Evolutionary conservation across 192 early-diverging fungal genomes (phyloP).

Genomic region (Rhizoclosmatium sp.): DNA sequence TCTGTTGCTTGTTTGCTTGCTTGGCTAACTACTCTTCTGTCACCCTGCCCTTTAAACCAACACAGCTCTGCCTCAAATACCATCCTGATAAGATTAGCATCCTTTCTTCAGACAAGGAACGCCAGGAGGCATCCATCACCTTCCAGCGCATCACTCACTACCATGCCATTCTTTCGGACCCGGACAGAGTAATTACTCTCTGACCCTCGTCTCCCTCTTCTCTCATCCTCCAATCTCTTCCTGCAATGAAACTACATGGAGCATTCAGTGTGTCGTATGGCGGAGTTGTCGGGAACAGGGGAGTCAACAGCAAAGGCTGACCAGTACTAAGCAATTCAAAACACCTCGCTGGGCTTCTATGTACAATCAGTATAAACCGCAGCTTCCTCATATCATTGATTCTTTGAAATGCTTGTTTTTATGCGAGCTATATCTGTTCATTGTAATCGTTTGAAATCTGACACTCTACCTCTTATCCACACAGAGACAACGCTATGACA

Average conservation of each 20-base stretch:
- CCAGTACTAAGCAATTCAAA: too few species aligned
- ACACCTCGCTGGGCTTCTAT: too few species aligned
- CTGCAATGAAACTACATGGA: too few species aligned
- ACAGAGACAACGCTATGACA: slow-evolving; percentile 69
- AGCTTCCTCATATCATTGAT: too few species aligned
- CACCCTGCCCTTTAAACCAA: not conserved
- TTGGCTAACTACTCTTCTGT: not conserved
- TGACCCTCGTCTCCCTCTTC: not conserved
- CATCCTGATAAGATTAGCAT: slow-evolving; percentile 44
- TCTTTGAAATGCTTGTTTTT: too few species aligned
- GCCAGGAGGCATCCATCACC: slow-evolving; percentile 58
- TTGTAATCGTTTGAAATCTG: too few species aligned
- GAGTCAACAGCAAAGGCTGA: too few species aligned
- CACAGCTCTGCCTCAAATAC: slow-evolving; percentile 37
- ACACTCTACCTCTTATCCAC: not conserved
- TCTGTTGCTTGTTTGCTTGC: not conserved
- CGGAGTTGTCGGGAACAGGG: too few species aligned
- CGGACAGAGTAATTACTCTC: not conserved
- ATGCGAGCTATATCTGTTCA: too few species aligned
- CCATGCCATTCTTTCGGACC: slow-evolving; percentile 66
- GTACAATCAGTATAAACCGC: too few species aligned
- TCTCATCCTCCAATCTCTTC: not conserved
- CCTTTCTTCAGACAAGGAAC: slow-evolving; percentile 36
- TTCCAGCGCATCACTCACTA: slow-evolving; percentile 82
- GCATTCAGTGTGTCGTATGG: too few species aligned